phyloP scores from a whole-genome alignment of 108 stramenopile species.

The Nitzschia sp. region DNA sequence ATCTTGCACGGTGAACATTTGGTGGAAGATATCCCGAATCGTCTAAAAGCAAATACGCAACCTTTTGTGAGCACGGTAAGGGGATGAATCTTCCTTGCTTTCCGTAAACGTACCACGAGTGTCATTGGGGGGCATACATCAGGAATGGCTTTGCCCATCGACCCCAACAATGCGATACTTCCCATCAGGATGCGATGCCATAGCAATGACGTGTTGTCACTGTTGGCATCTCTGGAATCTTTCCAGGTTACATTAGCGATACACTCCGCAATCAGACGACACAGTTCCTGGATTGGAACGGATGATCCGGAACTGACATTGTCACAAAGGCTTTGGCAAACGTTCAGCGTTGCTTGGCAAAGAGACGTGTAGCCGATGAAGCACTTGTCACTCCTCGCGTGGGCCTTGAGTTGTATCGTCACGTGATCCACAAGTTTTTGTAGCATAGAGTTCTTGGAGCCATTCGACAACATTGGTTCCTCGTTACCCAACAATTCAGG shows the following conservation, averaged over 20 bases:
- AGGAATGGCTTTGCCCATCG: conserved; percentile 1
- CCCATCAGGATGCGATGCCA: neutral
- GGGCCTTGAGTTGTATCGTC: neutral
- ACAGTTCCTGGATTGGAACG: neutral
- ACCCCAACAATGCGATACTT: conserved; percentile 3
- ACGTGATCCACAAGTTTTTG: neutral
- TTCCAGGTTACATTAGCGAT: no score
- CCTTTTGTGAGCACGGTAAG: neutral
- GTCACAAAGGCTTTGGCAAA: neutral
- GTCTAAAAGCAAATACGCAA: no score
- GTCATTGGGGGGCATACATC: neutral
- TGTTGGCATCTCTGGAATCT: no score
- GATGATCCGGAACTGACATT: neutral
- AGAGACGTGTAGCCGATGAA: neutral
- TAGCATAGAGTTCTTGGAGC: neutral
- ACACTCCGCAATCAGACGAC: neutral
- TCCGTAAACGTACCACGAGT: conserved; percentile 15
- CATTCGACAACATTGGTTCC: neutral
- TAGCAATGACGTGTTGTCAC: neutral
- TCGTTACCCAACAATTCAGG: neutral
- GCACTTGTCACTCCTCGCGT: neutral
- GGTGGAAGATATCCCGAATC: neutral
- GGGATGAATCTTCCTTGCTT: neutral
- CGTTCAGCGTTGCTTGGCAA: neutral
- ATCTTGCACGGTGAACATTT: conserved; percentile 1